Evolutionary conservation across 305 asterid genomes (phyloP).

Genomic region (Euphrasia arctica): DNA sequence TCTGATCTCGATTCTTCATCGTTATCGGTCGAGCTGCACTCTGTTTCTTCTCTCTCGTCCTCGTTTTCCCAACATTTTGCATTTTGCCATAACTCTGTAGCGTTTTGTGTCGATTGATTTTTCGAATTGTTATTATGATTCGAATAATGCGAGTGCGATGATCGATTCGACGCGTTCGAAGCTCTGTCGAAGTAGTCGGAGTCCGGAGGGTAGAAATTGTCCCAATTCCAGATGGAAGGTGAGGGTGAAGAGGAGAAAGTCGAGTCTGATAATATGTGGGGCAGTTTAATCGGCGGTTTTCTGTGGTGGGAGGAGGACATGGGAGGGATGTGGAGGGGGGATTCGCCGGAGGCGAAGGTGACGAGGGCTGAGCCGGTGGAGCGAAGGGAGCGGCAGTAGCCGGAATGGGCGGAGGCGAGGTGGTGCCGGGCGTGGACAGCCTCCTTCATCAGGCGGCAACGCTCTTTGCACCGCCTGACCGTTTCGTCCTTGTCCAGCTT

Average conservation of each 20-base stretch:
- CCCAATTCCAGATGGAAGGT: slow-evolving; percentile 96
- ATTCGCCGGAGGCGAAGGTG: slow-evolving; percentile 68
- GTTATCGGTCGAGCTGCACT: slow-evolving; percentile 39
- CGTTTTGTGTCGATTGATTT: slow-evolving; percentile 4
- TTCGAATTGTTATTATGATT: neutral
- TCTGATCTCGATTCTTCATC: slow-evolving; percentile 48
- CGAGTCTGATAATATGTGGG: slow-evolving; percentile 81
- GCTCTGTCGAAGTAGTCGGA: slow-evolving; percentile 47
- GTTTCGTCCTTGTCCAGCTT: slow-evolving; percentile 87
- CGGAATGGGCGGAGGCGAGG: slow-evolving; percentile 87
- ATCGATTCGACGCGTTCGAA: slow-evolving; percentile 33
- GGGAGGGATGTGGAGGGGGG: slow-evolving; percentile 50
- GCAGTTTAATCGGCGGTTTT: slow-evolving; percentile 45
- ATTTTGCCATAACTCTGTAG: slow-evolving; percentile 21
- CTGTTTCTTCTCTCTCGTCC: slow-evolving; percentile 49
- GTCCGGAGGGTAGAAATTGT: slow-evolving; percentile 72
- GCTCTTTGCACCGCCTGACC: slow-evolving; percentile 87
- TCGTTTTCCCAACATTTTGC: slow-evolving; percentile 34
- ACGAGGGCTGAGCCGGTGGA: slow-evolving; percentile 70
- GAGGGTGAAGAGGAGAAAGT: slow-evolving; percentile 56
- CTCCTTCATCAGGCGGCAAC: slow-evolving; percentile 87
- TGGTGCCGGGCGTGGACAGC: slow-evolving; percentile 78
- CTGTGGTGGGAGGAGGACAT: slow-evolving; percentile 32
- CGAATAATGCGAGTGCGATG: slow-evolving; percentile 39
- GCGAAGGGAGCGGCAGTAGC: slow-evolving; percentile 82